Evolutionary conservation across 2,329 filamentous ascomycete genomes (phyloP), one percentile per base, ranked within the genome.

Genomic region (Cladosporium sphaerospermum): DNA sequence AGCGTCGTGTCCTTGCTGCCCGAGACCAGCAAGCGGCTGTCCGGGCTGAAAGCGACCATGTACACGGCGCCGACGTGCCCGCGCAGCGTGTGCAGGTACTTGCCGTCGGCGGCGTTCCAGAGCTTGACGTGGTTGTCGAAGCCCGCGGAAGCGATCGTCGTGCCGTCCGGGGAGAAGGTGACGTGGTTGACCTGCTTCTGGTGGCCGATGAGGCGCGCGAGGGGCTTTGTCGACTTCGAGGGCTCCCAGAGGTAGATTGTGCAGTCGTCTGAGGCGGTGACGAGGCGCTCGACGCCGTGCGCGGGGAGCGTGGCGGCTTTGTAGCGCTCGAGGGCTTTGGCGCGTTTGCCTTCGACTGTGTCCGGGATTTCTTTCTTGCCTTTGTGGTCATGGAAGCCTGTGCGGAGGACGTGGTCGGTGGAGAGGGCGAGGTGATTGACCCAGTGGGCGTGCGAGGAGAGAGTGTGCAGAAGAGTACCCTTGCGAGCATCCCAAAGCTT

Each of bases 141-240:
- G 3, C 86, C 85, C 8, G 88, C 85, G 36, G 88, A 95, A 8
- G 93, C 93, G 62, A 99, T 90, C 54, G 92, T 79, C 8, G 82
- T 78, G 33, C 90, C 92, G 65, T 97, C 91, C 0, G 92, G 90
- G 1, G 89, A 96, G 71, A 97, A 97, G 0, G 85, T 87, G 45
- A 97, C 91, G 67, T 96, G 88, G 69, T 97, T 96, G 61, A 97
- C 91, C 66, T 92, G 88, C 73, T 97, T 97, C 69, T 96, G 89
- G 65, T 99, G 93, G 2, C 93, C 93, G n/a, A 89, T 73, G 72
- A 97, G 80, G 33, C 90, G 79, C n/a, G 88, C 86, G 3, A 97
- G 76, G 0, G 92, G 91, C 69, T 97, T 96, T 7, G 78, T 88
- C 3, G 85, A 84, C 41, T 77, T 78, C 9, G 84, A 78, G 0